A percentile compares a stretch with the other conserved stretches of the same genome.
phyloP scores from a whole-genome alignment of 495 filamentous ascomycete species.

The Corynascus novoguineensis region DNA sequence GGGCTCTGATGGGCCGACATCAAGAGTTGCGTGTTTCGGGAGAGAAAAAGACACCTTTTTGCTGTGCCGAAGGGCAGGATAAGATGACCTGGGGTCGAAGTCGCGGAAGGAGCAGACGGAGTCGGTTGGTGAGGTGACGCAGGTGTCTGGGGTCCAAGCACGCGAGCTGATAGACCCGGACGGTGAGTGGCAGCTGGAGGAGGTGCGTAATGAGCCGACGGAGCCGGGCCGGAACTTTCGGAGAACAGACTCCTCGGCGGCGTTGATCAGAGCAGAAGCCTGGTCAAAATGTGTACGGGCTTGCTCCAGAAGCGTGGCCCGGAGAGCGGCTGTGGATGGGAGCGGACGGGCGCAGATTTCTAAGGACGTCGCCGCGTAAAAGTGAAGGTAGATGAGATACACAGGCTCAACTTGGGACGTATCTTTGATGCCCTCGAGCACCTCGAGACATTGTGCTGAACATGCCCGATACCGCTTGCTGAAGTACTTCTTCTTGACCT shows the following conservation, averaged over 20 bases:
- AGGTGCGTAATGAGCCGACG: constrained; percentile 31
- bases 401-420: constrained; percentile 39
- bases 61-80: constrained; percentile 29
- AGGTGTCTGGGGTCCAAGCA: constrained; percentile 36
- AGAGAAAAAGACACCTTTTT: constrained; percentile 52
- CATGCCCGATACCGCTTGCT: constrained; percentile 43
- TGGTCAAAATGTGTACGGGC: constrained; percentile 45
- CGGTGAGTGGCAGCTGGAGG: constrained; percentile 43
- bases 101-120: constrained; percentile 41
- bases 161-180: constrained; percentile 41
- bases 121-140: constrained; percentile 39
- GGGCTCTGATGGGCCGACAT: constrained; percentile 27
- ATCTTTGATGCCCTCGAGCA: constrained; percentile 42
- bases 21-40: constrained; percentile 29
- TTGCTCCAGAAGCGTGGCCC: constrained; percentile 43
- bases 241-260: constrained; percentile 33
- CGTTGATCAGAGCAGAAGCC: constrained; percentile 38
- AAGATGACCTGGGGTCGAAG: constrained; percentile 19
- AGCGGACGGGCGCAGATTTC: constrained; percentile 48
- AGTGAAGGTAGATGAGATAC: constrained; percentile 49
- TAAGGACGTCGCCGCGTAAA: constrained; percentile 49
- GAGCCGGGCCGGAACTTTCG: constrained; percentile 31
- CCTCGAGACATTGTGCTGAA: constrained; percentile 41
- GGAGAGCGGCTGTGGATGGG: constrained; percentile 37
- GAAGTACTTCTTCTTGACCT: constrained; percentile 44